Conservation (phyloP, 768 basidiomycete species). For the Suillus sp. region DNA sequence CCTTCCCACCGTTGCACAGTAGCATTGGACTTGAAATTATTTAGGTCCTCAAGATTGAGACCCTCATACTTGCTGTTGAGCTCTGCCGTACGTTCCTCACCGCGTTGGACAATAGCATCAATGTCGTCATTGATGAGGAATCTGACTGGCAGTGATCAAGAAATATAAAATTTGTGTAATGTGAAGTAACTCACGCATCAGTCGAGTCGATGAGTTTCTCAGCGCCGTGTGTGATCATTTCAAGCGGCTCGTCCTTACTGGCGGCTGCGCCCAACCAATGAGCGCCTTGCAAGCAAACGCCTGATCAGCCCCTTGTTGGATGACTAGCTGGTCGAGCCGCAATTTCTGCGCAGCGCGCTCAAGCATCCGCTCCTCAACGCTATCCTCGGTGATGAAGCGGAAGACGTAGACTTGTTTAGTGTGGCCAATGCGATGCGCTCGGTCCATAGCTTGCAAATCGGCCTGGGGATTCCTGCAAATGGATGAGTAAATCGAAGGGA, state of each 20-base stretch:
- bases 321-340: constrained; percentile 92
- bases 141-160: constrained; percentile 38
- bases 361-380: constrained; percentile 93
- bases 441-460: constrained; percentile 98
- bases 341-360: constrained; percentile 96
- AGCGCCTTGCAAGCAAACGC: background rate
- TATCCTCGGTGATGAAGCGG: constrained; percentile 94
- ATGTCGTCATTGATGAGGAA: constrained; percentile 86
- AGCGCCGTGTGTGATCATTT: constrained; percentile 98
- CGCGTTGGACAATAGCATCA: constrained; percentile 88
- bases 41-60: constrained; percentile 91
- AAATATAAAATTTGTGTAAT: background rate
- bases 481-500: constrained; percentile 11
- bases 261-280: constrained; percentile 53
- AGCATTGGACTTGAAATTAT: constrained; percentile 94
- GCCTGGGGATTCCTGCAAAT: constrained; percentile 91
- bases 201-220: constrained; percentile 90
- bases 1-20: constrained; percentile 95
- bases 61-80: constrained; percentile 91
- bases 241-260: constrained; percentile 93
- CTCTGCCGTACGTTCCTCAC: constrained; percentile 87
- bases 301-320: constrained; percentile 77
- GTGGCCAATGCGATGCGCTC: constrained; percentile 95
- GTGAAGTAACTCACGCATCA: constrained; percentile 57
- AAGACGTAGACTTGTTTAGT: constrained; percentile 98